Evolutionary conservation across 2,329 filamentous ascomycete genomes (phyloP).

Genomic region (Mycosphaerella sp.): DNA sequence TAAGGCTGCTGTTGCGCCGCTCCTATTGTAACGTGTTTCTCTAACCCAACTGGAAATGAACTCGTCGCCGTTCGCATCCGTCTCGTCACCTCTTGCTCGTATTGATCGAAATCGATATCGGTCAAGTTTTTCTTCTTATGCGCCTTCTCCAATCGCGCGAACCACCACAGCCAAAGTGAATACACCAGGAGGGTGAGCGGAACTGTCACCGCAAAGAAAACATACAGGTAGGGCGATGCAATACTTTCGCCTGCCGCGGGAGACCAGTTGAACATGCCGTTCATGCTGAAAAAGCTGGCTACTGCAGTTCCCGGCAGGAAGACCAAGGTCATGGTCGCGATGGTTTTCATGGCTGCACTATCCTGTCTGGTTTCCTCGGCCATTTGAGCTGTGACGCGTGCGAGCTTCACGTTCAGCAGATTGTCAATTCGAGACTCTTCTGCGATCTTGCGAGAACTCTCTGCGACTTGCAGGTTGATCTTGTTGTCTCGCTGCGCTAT

Average conservation of each 20-base stretch:
- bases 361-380: slow-evolving; percentile 33
- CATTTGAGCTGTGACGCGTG: slow-evolving; percentile 32
- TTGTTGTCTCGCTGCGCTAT: slow-evolving; percentile 32
- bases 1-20: slow-evolving; percentile 7
- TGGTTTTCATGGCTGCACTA: slow-evolving; percentile 42
- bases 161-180: slow-evolving; percentile 29
- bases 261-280: slow-evolving; percentile 29
- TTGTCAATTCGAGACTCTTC: slow-evolving; percentile 32
- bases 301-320: slow-evolving; percentile 39
- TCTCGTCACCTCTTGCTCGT: slow-evolving; percentile 29
- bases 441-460: slow-evolving; percentile 32
- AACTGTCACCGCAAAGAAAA: slow-evolving; percentile 32
- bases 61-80: slow-evolving; percentile 28
- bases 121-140: slow-evolving; percentile 26
- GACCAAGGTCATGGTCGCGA: slow-evolving; percentile 40
- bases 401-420: slow-evolving; percentile 32
- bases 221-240: slow-evolving; percentile 29
- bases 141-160: slow-evolving; percentile 23
- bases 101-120: slow-evolving; percentile 23
- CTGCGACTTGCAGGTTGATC: slow-evolving; percentile 31
- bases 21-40: slow-evolving; percentile 16
- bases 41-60: slow-evolving; percentile 11
- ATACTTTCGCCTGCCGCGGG: slow-evolving; percentile 19
- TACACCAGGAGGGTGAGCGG: slow-evolving; percentile 31
- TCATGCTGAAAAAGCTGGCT: slow-evolving; percentile 33